Percentiles rank a stretch among this genome's conserved stretches.
These are phyloP conservation scores for Achaetomium macrosporum DNA, from an alignment of 2,329 filamentous ascomycete species.

Conservation along the genomic window DNA sequence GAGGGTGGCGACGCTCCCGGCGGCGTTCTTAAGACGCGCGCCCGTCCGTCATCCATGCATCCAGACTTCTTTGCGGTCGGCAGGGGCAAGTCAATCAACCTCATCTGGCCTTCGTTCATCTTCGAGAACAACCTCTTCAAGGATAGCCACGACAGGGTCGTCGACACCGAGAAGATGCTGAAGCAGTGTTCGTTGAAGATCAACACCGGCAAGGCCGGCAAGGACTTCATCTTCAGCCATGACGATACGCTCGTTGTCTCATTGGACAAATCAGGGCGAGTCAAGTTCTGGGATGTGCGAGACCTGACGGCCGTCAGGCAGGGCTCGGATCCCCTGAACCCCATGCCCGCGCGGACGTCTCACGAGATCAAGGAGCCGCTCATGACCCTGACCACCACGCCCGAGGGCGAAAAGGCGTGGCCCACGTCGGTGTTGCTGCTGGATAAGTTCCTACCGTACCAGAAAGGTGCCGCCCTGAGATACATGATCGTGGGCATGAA, in stretches of 20 bases:
- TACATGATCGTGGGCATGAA: slow-evolving; percentile 98
- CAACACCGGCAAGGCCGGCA: slow-evolving; percentile 94
- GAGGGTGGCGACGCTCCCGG: slow-evolving; percentile 81
- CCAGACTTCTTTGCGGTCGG: slow-evolving; percentile 93
- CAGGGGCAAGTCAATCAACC: slow-evolving; percentile 90
- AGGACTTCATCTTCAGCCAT: slow-evolving; percentile 96
- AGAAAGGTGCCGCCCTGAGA: slow-evolving; percentile 80
- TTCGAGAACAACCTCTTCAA: slow-evolving; percentile 59
- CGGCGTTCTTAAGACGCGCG: slow-evolving; percentile 90
- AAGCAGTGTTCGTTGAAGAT: slow-evolving; percentile 87
- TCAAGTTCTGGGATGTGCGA: slow-evolving; percentile 98
- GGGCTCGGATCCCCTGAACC: slow-evolving; percentile 44
- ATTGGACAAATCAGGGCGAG: slow-evolving; percentile 89
- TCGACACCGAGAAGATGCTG: slow-evolving; percentile 83
- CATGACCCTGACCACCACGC: slow-evolving; percentile 79
- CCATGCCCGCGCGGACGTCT: slow-evolving; percentile 49
- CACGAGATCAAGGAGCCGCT: slow-evolving; percentile 81
- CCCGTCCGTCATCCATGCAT: slow-evolving; percentile 81
- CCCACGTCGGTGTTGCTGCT: slow-evolving; percentile 93
- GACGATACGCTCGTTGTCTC: slow-evolving; percentile 93
- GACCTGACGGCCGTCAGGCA: slow-evolving; percentile 58
- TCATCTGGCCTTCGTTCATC: slow-evolving; percentile 66
- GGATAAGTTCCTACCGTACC: slow-evolving; percentile 90
- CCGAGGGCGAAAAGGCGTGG: slow-evolving; percentile 88
- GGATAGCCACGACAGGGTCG: slow-evolving; percentile 58